Percentiles rank a stretch among this genome's conserved stretches.
Evolutionary conservation across 257 asterid genomes (phyloP).

Genomic region (Rhazya stricta): DNA sequence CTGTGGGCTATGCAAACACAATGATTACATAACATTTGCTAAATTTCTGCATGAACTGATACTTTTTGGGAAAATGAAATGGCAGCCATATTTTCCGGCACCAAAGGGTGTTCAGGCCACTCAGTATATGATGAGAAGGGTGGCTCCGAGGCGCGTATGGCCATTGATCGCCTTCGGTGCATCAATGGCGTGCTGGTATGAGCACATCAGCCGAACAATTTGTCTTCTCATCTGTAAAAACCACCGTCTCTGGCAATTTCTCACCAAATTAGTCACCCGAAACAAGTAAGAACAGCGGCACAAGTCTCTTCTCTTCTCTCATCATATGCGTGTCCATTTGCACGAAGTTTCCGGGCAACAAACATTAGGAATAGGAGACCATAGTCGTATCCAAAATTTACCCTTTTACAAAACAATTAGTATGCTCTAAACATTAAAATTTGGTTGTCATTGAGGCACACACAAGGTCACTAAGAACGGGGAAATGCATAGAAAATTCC

Average conservation of each 20-base stretch:
- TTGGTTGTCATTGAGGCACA: too few species aligned
- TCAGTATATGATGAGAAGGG: slow-evolving; percentile 74
- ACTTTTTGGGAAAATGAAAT: not conserved
- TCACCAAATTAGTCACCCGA: slow-evolving; percentile 71
- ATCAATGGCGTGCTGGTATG: slow-evolving; percentile 93
- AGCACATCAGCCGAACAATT: slow-evolving; percentile 71
- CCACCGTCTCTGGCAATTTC: slow-evolving; percentile 83
- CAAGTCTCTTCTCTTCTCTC: not conserved
- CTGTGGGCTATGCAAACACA: too few species aligned
- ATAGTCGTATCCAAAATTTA: too few species aligned
- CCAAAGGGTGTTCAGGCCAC: slow-evolving; percentile 75
- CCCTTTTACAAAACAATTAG: too few species aligned
- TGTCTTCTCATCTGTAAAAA: slow-evolving; percentile 83
- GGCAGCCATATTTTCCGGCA: slow-evolving; percentile 91
- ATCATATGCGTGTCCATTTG: not conserved
- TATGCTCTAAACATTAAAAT: too few species aligned
- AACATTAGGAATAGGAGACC: too few species aligned
- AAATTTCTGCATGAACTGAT: too few species aligned
- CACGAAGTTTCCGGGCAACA: not conserved
- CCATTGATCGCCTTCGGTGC: slow-evolving; percentile 75
- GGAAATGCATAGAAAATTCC: too few species aligned
- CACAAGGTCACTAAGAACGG: too few species aligned
- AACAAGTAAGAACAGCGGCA: slow-evolving; percentile 69
- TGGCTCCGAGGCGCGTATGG: slow-evolving; percentile 93
- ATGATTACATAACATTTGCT: not conserved